These are phyloP conservation scores for Claviceps quebecensis DNA, from an alignment of 2,329 filamentous ascomycete species.

Conservation along the genomic window DNA sequence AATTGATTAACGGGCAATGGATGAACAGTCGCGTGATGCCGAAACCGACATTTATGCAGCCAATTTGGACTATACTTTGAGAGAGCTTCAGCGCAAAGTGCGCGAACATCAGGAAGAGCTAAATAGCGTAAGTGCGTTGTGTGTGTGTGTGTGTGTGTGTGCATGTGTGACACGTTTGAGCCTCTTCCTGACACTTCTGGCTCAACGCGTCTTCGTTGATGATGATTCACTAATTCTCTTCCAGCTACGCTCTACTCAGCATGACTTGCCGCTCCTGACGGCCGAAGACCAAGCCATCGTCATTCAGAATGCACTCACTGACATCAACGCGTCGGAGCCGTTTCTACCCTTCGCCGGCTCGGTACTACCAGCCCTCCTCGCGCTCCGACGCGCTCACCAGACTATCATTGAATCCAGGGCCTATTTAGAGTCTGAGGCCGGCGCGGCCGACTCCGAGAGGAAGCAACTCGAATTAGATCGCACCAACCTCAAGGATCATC, in stretches of 20 bases:
- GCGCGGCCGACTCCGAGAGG: slow-evolving; percentile 27
- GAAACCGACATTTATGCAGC: slow-evolving; percentile 20
- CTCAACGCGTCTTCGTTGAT: neutral
- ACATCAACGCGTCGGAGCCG: slow-evolving; percentile 45
- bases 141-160: no score
- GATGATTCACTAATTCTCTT: neutral
- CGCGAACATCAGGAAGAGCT: slow-evolving; percentile 39
- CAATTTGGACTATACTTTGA: slow-evolving; percentile 52
- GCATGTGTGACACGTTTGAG: no score
- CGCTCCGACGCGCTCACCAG: slow-evolving; percentile 51
- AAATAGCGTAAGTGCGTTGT: slow-evolving; percentile 23
- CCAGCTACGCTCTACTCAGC: slow-evolving; percentile 16
- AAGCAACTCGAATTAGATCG: slow-evolving; percentile 37
- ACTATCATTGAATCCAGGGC: slow-evolving; percentile 50
- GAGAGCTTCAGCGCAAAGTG: slow-evolving; percentile 47
- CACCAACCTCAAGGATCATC: slow-evolving; percentile 38
- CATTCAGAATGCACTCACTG: slow-evolving; percentile 52
- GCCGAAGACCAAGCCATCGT: slow-evolving; percentile 22
- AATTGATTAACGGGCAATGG: slow-evolving; percentile 10
- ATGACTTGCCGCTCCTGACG: slow-evolving; percentile 12
- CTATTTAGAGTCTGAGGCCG: slow-evolving; percentile 35
- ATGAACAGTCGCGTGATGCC: slow-evolving; percentile 11
- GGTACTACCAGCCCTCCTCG: slow-evolving; percentile 55
- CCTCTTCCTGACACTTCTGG: neutral
- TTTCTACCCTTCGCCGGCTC: slow-evolving; percentile 54